Evolutionary conservation across 805 yeast genomes (phyloP).

Genomic region (Tetrapisispora iriomotensis): DNA sequence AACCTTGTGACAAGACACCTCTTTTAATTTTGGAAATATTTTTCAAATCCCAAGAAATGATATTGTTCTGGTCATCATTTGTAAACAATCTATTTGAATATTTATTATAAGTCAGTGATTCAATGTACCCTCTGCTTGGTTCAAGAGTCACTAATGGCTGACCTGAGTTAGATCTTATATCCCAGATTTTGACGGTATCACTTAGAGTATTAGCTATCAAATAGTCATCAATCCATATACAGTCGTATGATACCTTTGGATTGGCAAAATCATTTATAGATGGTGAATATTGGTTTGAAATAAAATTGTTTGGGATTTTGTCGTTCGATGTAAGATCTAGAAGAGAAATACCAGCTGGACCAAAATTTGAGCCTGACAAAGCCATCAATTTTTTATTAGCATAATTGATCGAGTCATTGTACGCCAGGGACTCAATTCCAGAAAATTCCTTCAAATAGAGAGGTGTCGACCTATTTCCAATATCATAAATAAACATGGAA

Average conservation of each 20-base stretch:
- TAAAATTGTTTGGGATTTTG: conserved; percentile 7
- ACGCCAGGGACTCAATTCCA: conserved; percentile 17
- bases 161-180: conserved; percentile 15
- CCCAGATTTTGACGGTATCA: conserved; percentile 20
- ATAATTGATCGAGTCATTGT: not conserved
- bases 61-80: conserved; percentile 16
- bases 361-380: conserved; percentile 48
- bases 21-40: conserved; percentile 10
- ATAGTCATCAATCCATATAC: conserved; percentile 19
- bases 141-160: conserved; percentile 13
- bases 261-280: conserved; percentile 5
- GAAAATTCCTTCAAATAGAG: conserved; percentile 17
- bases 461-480: conserved; percentile 35
- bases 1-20: conserved; percentile 16
- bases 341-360: conserved; percentile 64
- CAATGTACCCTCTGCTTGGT: conserved; percentile 18
- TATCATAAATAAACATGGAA: conserved; percentile 69
- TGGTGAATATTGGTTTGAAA: conserved; percentile 16
- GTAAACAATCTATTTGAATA: conserved; percentile 12
- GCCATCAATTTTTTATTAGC: conserved; percentile 39
- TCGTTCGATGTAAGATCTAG: conserved; percentile 50
- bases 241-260: conserved; percentile 8
- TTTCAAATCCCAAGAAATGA: conserved; percentile 22
- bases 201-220: conserved; percentile 14
- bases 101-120: conserved; percentile 6